Conservation (phyloP, 208 protist genomes). For the Kentomonas sorsogonicus region DNA sequence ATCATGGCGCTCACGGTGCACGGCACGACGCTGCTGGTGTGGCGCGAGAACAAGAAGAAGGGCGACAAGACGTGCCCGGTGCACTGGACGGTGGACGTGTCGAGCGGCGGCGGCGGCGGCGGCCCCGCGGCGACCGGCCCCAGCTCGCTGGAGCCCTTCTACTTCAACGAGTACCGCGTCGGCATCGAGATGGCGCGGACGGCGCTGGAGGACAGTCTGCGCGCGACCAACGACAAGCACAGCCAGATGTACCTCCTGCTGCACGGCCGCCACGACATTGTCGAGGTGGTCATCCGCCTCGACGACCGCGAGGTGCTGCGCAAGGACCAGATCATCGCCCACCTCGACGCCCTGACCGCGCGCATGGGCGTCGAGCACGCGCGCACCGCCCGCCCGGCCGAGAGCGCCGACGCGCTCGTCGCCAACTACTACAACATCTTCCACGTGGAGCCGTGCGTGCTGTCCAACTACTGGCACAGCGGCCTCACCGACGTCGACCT, state of each 20-base stretch:
- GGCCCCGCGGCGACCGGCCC: constrained; percentile 10
- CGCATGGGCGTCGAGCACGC: constrained; percentile 32
- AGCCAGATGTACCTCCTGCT: constrained; percentile 76
- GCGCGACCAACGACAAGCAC: constrained; percentile 61
- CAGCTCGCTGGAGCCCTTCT: constrained; percentile 35
- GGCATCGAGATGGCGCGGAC: constrained; percentile 73
- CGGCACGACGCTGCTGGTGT: constrained; percentile 59
- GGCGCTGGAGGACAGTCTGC: constrained; percentile 31
- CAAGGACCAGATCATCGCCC: constrained; percentile 57
- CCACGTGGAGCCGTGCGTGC: constrained; percentile 71
- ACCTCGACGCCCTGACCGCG: constrained; percentile 56
- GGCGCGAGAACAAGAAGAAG: constrained; percentile 70
- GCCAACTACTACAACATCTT: constrained; percentile 70
- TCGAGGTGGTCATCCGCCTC: constrained; percentile 69
- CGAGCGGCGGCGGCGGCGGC: constrained; percentile 22
- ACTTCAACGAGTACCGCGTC: constrained; percentile 63
- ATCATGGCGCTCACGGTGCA: constrained; percentile 61
- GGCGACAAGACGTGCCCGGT: constrained; percentile 53
- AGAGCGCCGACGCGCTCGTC: constrained; percentile 13
- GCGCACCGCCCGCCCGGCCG: constrained; percentile 15
- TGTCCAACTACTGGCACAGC: constrained; percentile 73
- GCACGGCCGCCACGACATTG: constrained; percentile 59
- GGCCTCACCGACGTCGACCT: constrained; percentile 55
- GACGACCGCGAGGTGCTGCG: constrained; percentile 67
- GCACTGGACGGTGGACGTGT: constrained; percentile 64